phyloP scores from a whole-genome alignment of 148 eudicot genomes.

The Agrostemma githago region DNA sequence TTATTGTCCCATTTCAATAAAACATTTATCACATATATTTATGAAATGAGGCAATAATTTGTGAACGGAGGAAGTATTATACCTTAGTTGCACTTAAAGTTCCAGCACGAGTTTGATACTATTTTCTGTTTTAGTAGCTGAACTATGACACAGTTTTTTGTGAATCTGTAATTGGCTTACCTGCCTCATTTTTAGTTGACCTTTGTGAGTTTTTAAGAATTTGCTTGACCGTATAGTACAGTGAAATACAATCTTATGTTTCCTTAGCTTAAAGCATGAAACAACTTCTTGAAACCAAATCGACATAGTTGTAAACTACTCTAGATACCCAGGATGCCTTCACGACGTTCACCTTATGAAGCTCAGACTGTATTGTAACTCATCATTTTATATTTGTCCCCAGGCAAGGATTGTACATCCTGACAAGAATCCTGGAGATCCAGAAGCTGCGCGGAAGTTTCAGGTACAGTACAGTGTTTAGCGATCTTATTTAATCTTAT shows the following conservation, averaged over 20 bases:
- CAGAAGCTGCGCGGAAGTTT: constrained; percentile 81
- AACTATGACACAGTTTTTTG: neutral
- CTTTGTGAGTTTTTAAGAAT: neutral
- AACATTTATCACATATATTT: too few relatives aligned
- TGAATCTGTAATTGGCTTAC: neutral
- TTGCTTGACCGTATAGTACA: neutral
- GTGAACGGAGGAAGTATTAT: neutral
- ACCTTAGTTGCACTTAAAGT: neutral
- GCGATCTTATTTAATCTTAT: constrained; percentile 7
- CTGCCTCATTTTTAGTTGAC: neutral
- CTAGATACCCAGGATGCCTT: neutral
- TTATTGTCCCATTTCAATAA: too few relatives aligned
- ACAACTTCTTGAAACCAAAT: neutral
- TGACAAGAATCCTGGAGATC: constrained; percentile 89
- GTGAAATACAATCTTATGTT: neutral
- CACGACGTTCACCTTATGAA: neutral
- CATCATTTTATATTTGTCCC: constrained; percentile 3
- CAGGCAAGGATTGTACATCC: constrained; percentile 94
- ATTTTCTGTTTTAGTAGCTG: neutral
- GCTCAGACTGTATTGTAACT: neutral
- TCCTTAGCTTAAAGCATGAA: neutral
- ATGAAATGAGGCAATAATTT: too few relatives aligned
- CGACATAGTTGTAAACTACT: neutral
- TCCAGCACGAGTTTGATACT: neutral
- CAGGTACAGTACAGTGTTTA: constrained; percentile 54